Base-by-base conservation (phyloP, 2,329 filamentous ascomycete genomes). In the Diaporthe caulivora region DNA sequence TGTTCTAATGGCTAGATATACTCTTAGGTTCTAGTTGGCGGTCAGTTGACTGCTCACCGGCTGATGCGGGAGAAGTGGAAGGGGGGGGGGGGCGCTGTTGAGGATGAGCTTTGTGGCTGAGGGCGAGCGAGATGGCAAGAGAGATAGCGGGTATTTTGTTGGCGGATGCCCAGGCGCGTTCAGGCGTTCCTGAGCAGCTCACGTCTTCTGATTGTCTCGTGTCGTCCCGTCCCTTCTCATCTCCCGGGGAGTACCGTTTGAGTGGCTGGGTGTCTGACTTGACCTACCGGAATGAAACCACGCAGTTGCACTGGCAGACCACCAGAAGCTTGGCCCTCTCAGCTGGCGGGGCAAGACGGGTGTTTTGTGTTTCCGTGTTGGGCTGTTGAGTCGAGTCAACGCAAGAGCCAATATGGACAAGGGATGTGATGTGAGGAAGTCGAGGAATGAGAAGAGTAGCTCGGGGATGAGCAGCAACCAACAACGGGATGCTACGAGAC, bases 221-320 rank as follows among this genome's bases (percentile, higher is more conserved):
- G 42, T 51, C 62, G 47, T 67, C 62, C 47, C 31, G 44, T 67
- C 62, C 31, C 62, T 51, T 53, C 31, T 40, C 62, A 51, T 53
- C 47, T 67, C 62, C 62, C n/a, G 62, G 47, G 47, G 62, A 10
- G 47, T 21, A 5, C 21, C 29, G 17, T 37, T 18, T 67, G 62
- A 40, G n/a, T 53, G 62, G 40, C 62, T 18, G 62, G n/a, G 31
- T 53, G 62, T 67, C 62, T 67, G 47, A 67, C 62, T 37, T 53
- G 62, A 67, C 62, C 37, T 67, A 67, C 62, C 47, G 47, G 62
- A 53, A 67, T 67, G 62, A 67, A 53, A 53, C 62, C 47, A 53
- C 47, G 47, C 44, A 67, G 62, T 67, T 21, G 47, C 47, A 67
- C 62, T 51, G 18, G 62, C 44, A 51, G 62, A 29, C 47, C 7